Evolutionary conservation across 1,139 yeast species (phyloP).

Genomic region (Pneumocystis canis): DNA sequence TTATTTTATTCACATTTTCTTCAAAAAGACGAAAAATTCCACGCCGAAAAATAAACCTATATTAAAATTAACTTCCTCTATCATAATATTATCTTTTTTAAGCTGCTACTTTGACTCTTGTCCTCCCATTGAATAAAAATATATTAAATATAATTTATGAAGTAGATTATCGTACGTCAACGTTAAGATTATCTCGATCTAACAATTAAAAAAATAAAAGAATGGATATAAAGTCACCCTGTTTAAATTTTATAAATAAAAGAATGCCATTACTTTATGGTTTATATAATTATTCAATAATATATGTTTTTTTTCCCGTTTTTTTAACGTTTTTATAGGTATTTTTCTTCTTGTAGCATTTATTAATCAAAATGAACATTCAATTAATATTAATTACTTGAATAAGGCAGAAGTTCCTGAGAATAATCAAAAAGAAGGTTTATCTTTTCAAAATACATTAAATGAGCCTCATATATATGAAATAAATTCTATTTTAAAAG

Average conservation of each 20-base stretch:
- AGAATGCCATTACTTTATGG: not conserved
- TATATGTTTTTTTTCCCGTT: not conserved
- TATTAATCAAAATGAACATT: not conserved
- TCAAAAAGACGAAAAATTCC: constrained; percentile 54
- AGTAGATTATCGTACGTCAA: not conserved
- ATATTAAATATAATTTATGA: not conserved
- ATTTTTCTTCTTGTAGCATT: not conserved
- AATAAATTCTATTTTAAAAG: not conserved
- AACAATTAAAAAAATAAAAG: not conserved
- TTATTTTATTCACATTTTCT: constrained; percentile 17
- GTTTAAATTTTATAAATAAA: not conserved
- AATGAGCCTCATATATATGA: not conserved
- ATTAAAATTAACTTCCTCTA: not conserved
- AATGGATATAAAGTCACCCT: not conserved
- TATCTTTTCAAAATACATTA: not conserved
- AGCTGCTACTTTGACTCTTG: constrained; percentile 41
- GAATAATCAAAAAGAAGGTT: not conserved
- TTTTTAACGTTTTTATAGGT: not conserved
- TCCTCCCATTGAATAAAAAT: constrained; percentile 40
- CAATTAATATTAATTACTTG: not conserved
- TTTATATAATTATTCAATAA: not conserved
- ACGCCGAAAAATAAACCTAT: constrained; percentile 35
- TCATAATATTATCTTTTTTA: not conserved
- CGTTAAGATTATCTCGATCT: not conserved
- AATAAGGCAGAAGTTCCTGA: not conserved